Percentiles rank a stretch among this genome's conserved stretches.
Conservation (phyloP, 305 asterid genomes). For the Plantago rigida region DNA sequence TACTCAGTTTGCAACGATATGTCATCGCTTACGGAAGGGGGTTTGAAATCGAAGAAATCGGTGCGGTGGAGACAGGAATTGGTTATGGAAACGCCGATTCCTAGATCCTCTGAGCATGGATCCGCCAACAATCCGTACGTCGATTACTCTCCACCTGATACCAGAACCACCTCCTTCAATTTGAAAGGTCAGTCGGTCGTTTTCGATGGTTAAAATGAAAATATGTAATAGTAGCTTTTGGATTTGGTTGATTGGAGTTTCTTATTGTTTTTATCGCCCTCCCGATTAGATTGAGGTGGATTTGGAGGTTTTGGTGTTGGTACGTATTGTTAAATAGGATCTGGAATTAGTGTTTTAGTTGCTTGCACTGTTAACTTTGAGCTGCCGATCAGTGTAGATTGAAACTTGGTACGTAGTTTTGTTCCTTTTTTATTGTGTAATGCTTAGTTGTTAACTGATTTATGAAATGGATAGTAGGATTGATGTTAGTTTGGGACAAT, state of each 20-base stretch:
- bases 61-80: slow-evolving; percentile 68
- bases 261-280: slow-evolving; percentile 4
- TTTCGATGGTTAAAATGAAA: not conserved
- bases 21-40: slow-evolving; percentile 30
- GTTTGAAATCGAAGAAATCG: slow-evolving; percentile 51
- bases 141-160: slow-evolving; percentile 45
- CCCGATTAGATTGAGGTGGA: slow-evolving; percentile 26
- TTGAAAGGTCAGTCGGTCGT: slow-evolving; percentile 52
- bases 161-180: slow-evolving; percentile 41
- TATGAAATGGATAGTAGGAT: too few relatives aligned
- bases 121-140: slow-evolving; percentile 50
- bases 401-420: not conserved
- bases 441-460: too few relatives aligned
- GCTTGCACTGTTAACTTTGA: not conserved
- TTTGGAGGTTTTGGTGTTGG: not conserved
- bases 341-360: not conserved
- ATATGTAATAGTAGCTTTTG: too few relatives aligned
- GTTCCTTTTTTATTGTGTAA: too few relatives aligned
- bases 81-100: slow-evolving; percentile 51
- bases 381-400: not conserved
- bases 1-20: not conserved
- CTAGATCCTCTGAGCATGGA: slow-evolving; percentile 41
- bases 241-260: not conserved
- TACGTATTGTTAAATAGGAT: not conserved
- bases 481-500: not conserved